A percentile compares a stretch with the other conserved stretches of the same genome.
Evolutionary conservation across 306 rosid genomes (phyloP).

Genomic region (Abrus pulchellus): DNA sequence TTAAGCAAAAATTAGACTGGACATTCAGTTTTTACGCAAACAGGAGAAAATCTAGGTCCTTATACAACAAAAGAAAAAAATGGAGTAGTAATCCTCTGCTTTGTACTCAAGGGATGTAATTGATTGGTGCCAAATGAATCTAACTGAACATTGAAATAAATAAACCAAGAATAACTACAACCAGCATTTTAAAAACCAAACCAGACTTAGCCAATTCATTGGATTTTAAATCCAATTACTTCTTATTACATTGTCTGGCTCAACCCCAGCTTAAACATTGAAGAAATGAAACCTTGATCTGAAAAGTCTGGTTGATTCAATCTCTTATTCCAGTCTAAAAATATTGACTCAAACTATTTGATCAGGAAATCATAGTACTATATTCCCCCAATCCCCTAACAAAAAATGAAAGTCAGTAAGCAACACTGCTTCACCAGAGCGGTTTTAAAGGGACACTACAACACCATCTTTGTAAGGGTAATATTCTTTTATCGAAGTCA

Average conservation of each 20-base stretch:
- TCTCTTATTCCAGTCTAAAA: background rate
- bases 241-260: no score
- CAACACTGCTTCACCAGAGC: background rate
- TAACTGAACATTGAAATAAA: constrained; percentile 29
- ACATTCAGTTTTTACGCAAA: no score
- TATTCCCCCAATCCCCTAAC: background rate
- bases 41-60: background rate
- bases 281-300: no score
- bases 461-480: constrained; percentile 1
- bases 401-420: background rate
- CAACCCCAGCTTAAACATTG: no score
- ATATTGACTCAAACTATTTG: background rate
- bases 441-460: background rate
- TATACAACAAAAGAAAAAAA: constrained; percentile 17
- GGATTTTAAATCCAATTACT: no score
- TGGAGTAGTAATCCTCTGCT: constrained; percentile 32
- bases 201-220: background rate
- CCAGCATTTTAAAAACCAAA: background rate
- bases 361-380: background rate
- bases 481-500: background rate
- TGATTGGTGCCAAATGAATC: constrained; percentile 35
- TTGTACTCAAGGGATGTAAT: constrained; percentile 24
- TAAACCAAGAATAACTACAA: background rate
- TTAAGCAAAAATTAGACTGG: no score
- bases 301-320: background rate